Conservation (phyloP, 1,284 basidiomycete genomes). For the Paramarasmius palmivorus region DNA sequence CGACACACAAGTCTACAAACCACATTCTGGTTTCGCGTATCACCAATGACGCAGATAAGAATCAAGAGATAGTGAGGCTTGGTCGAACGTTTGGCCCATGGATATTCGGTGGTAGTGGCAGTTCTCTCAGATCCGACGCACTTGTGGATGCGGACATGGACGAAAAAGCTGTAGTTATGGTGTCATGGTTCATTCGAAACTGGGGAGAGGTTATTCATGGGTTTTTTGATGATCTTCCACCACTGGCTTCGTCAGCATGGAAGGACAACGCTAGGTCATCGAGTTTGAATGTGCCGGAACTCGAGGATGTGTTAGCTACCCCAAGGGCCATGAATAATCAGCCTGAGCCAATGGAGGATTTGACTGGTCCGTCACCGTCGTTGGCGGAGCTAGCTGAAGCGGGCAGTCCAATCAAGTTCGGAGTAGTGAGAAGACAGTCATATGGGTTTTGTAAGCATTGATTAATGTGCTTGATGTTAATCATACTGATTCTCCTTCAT, state of each 20-base stretch:
- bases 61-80: constrained; percentile 30
- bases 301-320: neutral
- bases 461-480: neutral
- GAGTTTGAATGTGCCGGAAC: too few relatives aligned
- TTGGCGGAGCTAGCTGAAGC: neutral
- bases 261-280: neutral
- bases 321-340: too few relatives aligned
- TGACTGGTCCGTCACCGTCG: too few relatives aligned
- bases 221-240: constrained; percentile 11
- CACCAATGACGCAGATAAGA: constrained; percentile 22
- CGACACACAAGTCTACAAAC: too few relatives aligned
- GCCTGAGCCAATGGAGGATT: too few relatives aligned
- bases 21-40: constrained; percentile 23
- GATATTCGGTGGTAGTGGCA: constrained; percentile 25
- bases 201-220: constrained; percentile 14
- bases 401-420: neutral
- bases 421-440: neutral
- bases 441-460: neutral
- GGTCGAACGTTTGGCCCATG: constrained; percentile 34
- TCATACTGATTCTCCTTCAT: neutral
- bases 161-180: constrained; percentile 1
- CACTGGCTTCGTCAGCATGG: neutral
- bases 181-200: constrained; percentile 13
- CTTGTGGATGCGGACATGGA: neutral
- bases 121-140: neutral